Evolutionary conservation across 805 yeast genomes (phyloP).

Genomic region (Saccharomycopsis lassenensis): DNA sequence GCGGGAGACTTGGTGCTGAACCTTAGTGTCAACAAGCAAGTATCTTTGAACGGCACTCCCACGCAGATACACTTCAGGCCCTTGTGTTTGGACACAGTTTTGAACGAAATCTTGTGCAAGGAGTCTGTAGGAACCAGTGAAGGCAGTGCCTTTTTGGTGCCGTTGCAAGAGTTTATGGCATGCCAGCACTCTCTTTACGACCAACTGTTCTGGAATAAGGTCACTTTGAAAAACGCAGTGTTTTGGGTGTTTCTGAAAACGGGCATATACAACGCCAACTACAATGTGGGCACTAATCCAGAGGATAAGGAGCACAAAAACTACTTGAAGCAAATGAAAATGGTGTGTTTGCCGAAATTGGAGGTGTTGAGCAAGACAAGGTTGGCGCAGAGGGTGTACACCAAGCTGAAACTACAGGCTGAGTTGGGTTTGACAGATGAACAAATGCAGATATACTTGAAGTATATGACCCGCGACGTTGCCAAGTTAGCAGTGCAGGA

Average conservation of each 20-base stretch:
- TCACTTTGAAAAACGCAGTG: conserved; percentile 10
- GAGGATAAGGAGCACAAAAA: conserved; percentile 11
- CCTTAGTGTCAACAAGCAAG: conserved; percentile 4
- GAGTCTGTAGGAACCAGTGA: conserved; percentile 1
- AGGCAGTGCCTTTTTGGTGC: too few species aligned
- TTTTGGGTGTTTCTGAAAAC: conserved; percentile 11
- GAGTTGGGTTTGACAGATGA: background rate
- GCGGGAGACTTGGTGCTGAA: conserved; percentile 11
- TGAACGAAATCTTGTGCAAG: conserved; percentile 11
- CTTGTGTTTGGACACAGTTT: conserved; percentile 16
- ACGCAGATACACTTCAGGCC: conserved; percentile 12
- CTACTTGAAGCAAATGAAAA: conserved; percentile 7
- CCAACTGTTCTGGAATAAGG: conserved; percentile 4
- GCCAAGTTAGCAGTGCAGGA: conserved; percentile 1
- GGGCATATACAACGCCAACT: conserved; percentile 8
- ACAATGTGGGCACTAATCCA: conserved; percentile 6
- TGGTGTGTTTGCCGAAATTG: conserved; percentile 9
- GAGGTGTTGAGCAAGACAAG: conserved; percentile 3
- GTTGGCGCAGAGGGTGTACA: background rate
- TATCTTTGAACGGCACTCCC: background rate
- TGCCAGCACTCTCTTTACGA: conserved; percentile 8
- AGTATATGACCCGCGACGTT: conserved; percentile 8
- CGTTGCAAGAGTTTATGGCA: conserved; percentile 2
- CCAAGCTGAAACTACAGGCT: background rate
- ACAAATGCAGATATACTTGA: conserved; percentile 4